phyloP scores from a whole-genome alignment of 345 rosid genomes.

The Ceriops decandra region DNA sequence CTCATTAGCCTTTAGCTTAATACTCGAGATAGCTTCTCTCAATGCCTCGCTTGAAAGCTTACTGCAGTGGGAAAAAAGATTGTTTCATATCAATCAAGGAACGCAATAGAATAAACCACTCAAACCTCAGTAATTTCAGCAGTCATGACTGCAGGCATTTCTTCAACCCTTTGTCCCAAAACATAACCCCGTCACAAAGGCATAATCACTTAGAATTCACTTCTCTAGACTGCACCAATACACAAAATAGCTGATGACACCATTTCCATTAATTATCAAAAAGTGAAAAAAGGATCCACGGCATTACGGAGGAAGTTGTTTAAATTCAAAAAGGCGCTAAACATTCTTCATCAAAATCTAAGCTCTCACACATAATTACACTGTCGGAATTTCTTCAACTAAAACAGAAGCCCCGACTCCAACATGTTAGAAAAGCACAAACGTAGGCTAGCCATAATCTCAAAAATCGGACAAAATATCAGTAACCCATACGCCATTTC shows the following conservation, averaged over 20 bases:
- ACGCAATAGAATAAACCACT: not conserved
- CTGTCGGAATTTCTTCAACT: not conserved
- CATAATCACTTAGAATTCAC: too few relatives aligned
- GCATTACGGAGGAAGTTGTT: too few relatives aligned
- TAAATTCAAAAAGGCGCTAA: too few relatives aligned
- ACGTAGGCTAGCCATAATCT: not conserved
- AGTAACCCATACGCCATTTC: not conserved
- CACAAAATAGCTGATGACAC: too few relatives aligned
- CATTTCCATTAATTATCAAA: too few relatives aligned
- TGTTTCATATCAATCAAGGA: not conserved
- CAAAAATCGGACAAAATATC: not conserved
- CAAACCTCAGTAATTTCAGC: not conserved
- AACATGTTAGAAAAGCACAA: not conserved
- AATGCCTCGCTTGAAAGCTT: constrained; percentile 87
- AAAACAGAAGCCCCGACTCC: not conserved
- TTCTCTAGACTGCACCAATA: too few relatives aligned
- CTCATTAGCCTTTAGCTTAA: constrained; percentile 50
- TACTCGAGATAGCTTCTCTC: constrained; percentile 70
- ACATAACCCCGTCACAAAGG: not conserved
- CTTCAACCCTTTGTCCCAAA: not conserved
- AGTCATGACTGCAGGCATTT: too few relatives aligned
- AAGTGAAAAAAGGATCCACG: too few relatives aligned
- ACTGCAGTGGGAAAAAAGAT: constrained; percentile 37
- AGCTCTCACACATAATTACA: too few relatives aligned
- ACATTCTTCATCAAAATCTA: too few relatives aligned